These are phyloP conservation scores for Malassezia arunalokei DNA, from an alignment of 1,284 basidiomycete genomes.

Conservation along the genomic window DNA sequence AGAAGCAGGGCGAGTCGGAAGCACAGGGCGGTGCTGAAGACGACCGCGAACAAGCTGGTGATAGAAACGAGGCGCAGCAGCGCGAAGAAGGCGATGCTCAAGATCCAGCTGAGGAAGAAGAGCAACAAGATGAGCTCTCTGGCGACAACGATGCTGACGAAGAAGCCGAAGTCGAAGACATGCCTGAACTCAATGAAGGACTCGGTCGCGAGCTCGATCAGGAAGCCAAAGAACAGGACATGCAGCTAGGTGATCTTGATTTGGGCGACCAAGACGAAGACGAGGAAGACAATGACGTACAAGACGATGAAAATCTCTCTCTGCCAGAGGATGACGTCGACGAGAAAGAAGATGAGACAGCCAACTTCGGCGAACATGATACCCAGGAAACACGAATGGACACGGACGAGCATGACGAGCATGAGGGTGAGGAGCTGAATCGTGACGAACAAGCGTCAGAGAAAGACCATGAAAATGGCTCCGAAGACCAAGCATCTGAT, in stretches of 20 bases:
- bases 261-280: slow-evolving; percentile 19
- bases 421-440: neutral
- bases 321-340: slow-evolving; percentile 15
- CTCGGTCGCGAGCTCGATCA: slow-evolving; percentile 42
- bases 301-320: slow-evolving; percentile 4
- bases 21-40: slow-evolving; percentile 14
- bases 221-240: slow-evolving; percentile 41
- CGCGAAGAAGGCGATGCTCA: slow-evolving; percentile 30
- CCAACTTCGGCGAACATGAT: slow-evolving; percentile 14
- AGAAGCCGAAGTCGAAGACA: slow-evolving; percentile 40
- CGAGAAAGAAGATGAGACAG: slow-evolving; percentile 22
- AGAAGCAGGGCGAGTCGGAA: slow-evolving; percentile 24
- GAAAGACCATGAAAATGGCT: slow-evolving; percentile 30
- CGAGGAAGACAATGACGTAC: slow-evolving; percentile 19
- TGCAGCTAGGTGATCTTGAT: slow-evolving; percentile 31
- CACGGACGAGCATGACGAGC: neutral
- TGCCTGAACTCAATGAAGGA: slow-evolving; percentile 47
- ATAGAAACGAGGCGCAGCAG: slow-evolving; percentile 50
- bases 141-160: slow-evolving; percentile 22
- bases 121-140: slow-evolving; percentile 27
- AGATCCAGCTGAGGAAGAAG: slow-evolving; percentile 21
- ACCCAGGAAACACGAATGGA: slow-evolving; percentile 6
- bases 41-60: slow-evolving; percentile 15
- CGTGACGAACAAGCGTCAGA: slow-evolving; percentile 44
- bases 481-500: slow-evolving; percentile 19